Percentiles rank a stretch among this genome's conserved stretches.
These are phyloP conservation scores for Coemansia guatemalensis DNA, from an alignment of 192 early-diverging fungal species.

Conservation along the genomic window DNA sequence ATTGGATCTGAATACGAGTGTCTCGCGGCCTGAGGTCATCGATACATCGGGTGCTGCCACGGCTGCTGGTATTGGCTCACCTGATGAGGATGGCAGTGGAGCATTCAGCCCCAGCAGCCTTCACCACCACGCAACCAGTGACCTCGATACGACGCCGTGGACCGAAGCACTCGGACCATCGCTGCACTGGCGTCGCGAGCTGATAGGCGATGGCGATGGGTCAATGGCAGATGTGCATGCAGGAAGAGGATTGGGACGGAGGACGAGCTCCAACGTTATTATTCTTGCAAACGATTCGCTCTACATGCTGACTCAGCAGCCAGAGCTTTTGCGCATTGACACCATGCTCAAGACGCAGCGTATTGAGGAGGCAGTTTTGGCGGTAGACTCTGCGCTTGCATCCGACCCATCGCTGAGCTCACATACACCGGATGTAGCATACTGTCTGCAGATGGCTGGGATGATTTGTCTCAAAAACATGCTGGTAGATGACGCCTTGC, in stretches of 20 bases:
- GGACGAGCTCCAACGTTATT: conserved; percentile 5
- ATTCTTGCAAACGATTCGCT: conserved; percentile 21
- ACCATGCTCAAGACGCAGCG: conserved; percentile 20
- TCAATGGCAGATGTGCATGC: neutral
- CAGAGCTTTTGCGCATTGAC: conserved; percentile 24
- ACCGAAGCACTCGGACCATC: conserved; percentile 8
- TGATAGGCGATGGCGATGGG: conserved; percentile 12
- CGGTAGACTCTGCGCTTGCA: conserved; percentile 13
- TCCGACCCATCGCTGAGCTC: too few relatives aligned
- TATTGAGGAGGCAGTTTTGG: conserved; percentile 35
- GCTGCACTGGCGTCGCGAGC: conserved; percentile 20
- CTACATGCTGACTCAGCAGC: conserved; percentile 20
- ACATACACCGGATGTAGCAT: conserved; percentile 13
- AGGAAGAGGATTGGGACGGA: conserved; percentile 23
- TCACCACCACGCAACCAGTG: neutral
- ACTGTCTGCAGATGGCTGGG: conserved; percentile 45
- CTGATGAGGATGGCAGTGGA: neutral
- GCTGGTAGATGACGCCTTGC: conserved; percentile 44
- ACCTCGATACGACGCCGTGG: conserved; percentile 11
- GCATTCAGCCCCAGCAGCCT: neutral
- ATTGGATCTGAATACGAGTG: conserved; percentile 4
- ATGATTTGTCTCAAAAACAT: conserved; percentile 24
- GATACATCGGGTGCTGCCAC: conserved; percentile 6
- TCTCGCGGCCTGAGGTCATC: conserved; percentile 25
- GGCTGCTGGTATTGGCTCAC: neutral